phyloP scores from a whole-genome alignment of 768 basidiomycete genomes.

The Leccinum uliginosum region DNA sequence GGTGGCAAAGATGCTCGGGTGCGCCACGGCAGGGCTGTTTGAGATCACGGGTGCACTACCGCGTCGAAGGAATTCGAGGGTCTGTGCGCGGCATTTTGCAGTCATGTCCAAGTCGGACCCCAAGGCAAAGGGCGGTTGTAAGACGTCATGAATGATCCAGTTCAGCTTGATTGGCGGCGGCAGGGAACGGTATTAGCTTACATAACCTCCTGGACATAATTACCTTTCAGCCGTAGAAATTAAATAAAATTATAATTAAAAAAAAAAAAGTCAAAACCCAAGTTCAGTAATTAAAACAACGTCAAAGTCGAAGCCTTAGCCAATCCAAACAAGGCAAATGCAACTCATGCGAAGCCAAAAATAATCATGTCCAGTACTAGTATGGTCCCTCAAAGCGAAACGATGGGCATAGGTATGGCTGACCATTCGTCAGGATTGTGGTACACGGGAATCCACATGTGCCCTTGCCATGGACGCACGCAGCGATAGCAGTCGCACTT shows the following conservation, averaged over 20 bases:
- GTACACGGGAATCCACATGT: constrained; percentile 26
- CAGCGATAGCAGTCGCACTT: constrained; percentile 37
- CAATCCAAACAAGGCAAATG: no score
- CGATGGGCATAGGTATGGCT: constrained; percentile 25
- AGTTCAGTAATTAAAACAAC: no score
- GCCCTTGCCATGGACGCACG: constrained; percentile 35
- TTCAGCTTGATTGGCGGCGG: constrained; percentile 2
- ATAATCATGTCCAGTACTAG: no score
- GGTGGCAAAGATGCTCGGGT: constrained; percentile 14
- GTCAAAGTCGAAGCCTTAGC: no score
- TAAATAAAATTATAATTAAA: no score
- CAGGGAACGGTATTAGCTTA: no score
- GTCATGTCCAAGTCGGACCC: constrained; percentile 37
- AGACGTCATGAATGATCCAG: constrained; percentile 19
- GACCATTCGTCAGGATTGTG: constrained; percentile 28
- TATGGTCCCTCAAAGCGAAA: no score
- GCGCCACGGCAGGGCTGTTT: constrained; percentile 1
- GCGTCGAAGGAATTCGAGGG: constrained; percentile 39
- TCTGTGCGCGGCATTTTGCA: constrained; percentile 44
- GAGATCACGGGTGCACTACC: constrained; percentile 15
- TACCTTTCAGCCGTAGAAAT: no score
- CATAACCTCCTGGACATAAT: no score
- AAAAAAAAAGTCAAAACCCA: no score
- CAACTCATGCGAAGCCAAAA: no score
- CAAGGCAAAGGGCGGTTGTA: constrained; percentile 18